phyloP scores from a whole-genome alignment of 148 eudicot species.

The Chenopodium suecicum region DNA sequence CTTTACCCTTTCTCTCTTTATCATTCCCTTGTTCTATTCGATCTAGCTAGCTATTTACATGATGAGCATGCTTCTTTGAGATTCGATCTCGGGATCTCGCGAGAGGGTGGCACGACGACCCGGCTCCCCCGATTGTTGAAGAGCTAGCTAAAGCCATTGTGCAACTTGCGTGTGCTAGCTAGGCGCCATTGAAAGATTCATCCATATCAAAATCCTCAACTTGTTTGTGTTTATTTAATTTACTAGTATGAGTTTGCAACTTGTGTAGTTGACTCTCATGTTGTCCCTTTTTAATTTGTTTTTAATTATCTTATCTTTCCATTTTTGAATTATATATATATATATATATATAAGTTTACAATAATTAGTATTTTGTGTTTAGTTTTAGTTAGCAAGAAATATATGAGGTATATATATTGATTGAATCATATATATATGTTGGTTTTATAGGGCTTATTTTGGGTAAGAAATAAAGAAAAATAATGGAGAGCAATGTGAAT shows the following conservation, averaged over 20 bases:
- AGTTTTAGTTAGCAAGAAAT: not conserved
- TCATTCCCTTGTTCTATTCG: not conserved
- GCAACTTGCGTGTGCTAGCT: not conserved
- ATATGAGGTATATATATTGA: not conserved
- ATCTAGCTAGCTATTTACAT: not conserved
- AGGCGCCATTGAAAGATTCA: not conserved
- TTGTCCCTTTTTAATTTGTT: not conserved
- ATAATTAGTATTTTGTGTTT: not conserved
- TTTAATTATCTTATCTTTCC: not conserved
- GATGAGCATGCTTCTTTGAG: not conserved
- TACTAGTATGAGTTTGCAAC: not conserved
- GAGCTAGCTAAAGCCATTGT: not conserved
- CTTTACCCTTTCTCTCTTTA: not conserved
- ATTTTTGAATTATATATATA: not conserved
- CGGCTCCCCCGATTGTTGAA: not conserved
- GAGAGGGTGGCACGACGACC: not conserved
- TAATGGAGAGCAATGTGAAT: conserved; percentile 23
- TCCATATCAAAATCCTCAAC: not conserved
- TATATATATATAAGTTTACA: no score
- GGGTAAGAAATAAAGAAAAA: not conserved
- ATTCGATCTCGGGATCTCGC: not conserved
- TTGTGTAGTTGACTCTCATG: conserved; percentile 8
- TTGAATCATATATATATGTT: not conserved
- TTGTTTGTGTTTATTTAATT: conserved; percentile 10
- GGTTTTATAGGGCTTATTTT: not conserved